Evolutionary conservation across 495 filamentous ascomycete species (phyloP).

Genomic region (Penicillium arizonense): DNA sequence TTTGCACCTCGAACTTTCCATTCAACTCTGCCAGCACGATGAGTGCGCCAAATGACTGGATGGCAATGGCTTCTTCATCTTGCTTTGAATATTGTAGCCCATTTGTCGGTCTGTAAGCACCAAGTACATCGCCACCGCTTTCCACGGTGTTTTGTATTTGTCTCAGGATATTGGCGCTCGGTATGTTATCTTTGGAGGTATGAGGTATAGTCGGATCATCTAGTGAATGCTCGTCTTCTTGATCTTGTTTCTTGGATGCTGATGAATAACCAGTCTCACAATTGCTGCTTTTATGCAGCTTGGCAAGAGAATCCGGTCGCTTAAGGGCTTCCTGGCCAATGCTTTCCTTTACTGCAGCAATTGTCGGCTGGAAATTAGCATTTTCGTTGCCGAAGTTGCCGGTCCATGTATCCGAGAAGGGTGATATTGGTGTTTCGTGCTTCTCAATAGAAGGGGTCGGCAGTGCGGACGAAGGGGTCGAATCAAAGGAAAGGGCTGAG

Average conservation of each 20-base stretch:
- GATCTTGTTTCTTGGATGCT: background rate
- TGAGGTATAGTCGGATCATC: no score
- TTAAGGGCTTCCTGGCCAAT: background rate
- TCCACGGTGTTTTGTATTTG: conserved; percentile 6
- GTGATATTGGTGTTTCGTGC: conserved; percentile 17
- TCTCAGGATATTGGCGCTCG: background rate
- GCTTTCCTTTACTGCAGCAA: background rate
- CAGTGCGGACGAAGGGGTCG: conserved; percentile 22
- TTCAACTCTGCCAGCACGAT: conserved; percentile 63
- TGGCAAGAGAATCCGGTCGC: conserved; percentile 1
- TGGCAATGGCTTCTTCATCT: conserved; percentile 36
- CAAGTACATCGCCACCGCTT: conserved; percentile 10
- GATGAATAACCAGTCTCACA: background rate
- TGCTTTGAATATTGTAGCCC: conserved; percentile 5
- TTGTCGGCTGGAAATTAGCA: background rate
- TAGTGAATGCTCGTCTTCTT: no score
- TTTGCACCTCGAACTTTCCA: conserved; percentile 61
- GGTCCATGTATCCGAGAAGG: conserved; percentile 12
- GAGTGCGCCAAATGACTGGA: conserved; percentile 76
- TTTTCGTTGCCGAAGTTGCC: conserved; percentile 1
- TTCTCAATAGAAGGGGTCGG: conserved; percentile 25
- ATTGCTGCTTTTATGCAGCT: conserved; percentile 5
- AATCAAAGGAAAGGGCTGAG: conserved; percentile 24
- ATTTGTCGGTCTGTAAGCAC: background rate
- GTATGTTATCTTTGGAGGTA: background rate